Conservation (phyloP, 2,329 filamentous ascomycete species). For the Macrophomina phaseolina region DNA sequence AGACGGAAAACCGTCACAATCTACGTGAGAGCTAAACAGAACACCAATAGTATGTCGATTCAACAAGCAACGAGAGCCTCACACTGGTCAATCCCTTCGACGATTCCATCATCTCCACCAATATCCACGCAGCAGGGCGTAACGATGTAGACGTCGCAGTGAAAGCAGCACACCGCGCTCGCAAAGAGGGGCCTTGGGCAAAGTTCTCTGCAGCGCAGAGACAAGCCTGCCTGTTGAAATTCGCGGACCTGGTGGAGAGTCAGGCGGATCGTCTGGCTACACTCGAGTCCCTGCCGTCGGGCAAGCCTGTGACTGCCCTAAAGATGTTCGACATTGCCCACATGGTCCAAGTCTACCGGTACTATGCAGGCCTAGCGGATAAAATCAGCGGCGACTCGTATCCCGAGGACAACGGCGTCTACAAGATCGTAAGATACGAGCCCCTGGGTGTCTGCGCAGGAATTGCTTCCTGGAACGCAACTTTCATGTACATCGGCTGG, state of each 20-base stretch:
- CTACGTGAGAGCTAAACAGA: not conserved
- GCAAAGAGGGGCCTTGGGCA: constrained; percentile 5
- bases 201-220: constrained; percentile 13
- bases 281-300: constrained; percentile 87
- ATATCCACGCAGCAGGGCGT: constrained; percentile 12
- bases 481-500: constrained; percentile 66
- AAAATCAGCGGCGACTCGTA: constrained; percentile 89
- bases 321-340: constrained; percentile 18
- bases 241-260: constrained; percentile 81
- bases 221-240: constrained; percentile 57
- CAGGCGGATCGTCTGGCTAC: constrained; percentile 77
- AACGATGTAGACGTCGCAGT: constrained; percentile 21
- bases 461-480: constrained; percentile 81
- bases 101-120: constrained; percentile 3
- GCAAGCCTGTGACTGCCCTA: constrained; percentile 69
- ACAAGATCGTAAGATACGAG: constrained; percentile 83
- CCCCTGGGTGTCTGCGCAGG: constrained; percentile 84
- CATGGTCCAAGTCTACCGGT: constrained; percentile 82
- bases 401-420: constrained; percentile 76
- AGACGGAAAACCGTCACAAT: not conserved
- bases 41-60: not conserved
- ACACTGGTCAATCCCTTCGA: constrained; percentile 17
- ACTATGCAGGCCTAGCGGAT: constrained; percentile 89
- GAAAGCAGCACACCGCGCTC: not conserved
- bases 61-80: not conserved